Base-by-base conservation (phyloP, 805 yeast species). In the Ogataea haglerorum region DNA sequence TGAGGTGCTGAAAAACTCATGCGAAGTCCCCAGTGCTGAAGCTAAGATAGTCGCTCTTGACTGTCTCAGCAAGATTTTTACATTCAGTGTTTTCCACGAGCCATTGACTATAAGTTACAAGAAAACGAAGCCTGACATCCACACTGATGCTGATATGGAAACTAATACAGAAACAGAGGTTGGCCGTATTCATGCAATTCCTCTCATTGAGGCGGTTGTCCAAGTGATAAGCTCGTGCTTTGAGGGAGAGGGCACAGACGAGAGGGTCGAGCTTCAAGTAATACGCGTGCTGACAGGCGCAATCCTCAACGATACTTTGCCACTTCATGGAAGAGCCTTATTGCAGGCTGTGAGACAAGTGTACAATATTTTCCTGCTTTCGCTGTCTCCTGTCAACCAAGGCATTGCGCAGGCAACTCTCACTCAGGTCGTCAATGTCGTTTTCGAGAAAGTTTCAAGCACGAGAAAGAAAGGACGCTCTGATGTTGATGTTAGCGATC, bases 341-440 rank as follows among this genome's bases (percentile, higher is more conserved):
- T 69, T 93, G 46, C 87, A 85, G 57, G 97, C 98, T 0, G 82
- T 95, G 26, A 78, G 98, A 61, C 96, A 87, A 56, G 87, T 91
- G 19, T 93, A 93, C 67, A 90, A 89, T 59, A 85, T 95, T 19
- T 95, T 91, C 56, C 82, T 93, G 30, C 74, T 87, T 41, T 88
- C 97, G 0, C 70, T 85, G 45, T 80, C 84, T 14, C 79, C 91
- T 3, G 70, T 85, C 18, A 91, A 89, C 58, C 99, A 93, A 64
- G 85, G 89, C 1, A 81, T 90, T 45, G 98, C 99, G 0, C 98
- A 95, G 67, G 98, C 96, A 1, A 84, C 93, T 6, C 71, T 93
- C 49, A 86, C 95, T 3, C 99, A 93, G 65, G 84, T 91, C 54
- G 87, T 93, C 16, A 80, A 81, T 40, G 80, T 86, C 7, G 82